phyloP scores from a whole-genome alignment of 257 asterid species.

The Vinca minor region DNA sequence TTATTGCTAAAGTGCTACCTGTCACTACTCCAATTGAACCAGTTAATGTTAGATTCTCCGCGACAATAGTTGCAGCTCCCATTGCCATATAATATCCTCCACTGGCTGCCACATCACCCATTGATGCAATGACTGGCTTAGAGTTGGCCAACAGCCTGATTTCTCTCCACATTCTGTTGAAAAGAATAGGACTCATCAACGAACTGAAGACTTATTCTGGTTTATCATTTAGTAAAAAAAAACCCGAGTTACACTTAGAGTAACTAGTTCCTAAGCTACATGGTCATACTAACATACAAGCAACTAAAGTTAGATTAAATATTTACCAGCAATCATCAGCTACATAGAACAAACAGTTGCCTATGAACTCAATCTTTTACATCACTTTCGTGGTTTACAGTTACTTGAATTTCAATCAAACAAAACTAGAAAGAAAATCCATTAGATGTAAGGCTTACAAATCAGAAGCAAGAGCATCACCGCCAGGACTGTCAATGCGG shows the following conservation, averaged over 20 bases:
- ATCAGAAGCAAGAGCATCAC: slow-evolving; percentile 99
- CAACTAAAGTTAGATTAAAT: neutral
- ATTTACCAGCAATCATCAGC: neutral
- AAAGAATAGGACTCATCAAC: slow-evolving; percentile 17
- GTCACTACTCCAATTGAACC: slow-evolving; percentile 99
- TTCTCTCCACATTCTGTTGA: slow-evolving; percentile 96
- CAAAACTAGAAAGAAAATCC: slow-evolving; percentile 7
- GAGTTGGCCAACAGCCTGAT: slow-evolving; percentile 80
- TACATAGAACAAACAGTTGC: neutral
- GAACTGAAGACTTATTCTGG: neutral
- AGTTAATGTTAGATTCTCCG: slow-evolving; percentile 84
- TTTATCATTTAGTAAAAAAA: neutral
- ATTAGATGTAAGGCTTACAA: slow-evolving; percentile 47
- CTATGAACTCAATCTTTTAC: no score
- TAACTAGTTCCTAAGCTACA: neutral
- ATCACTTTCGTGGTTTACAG: neutral
- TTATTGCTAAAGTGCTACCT: slow-evolving; percentile 33
- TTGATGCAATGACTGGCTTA: slow-evolving; percentile 88
- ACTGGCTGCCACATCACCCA: slow-evolving; percentile 99
- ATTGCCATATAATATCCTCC: slow-evolving; percentile 99
- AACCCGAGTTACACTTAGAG: neutral
- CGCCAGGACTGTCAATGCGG: slow-evolving; percentile 98
- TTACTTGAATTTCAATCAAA: slow-evolving; percentile 1
- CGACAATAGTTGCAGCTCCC: slow-evolving; percentile 80
- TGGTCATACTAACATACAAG: neutral